Conservation (phyloP, 1,284 basidiomycete species). For the Coniophora puteana region DNA sequence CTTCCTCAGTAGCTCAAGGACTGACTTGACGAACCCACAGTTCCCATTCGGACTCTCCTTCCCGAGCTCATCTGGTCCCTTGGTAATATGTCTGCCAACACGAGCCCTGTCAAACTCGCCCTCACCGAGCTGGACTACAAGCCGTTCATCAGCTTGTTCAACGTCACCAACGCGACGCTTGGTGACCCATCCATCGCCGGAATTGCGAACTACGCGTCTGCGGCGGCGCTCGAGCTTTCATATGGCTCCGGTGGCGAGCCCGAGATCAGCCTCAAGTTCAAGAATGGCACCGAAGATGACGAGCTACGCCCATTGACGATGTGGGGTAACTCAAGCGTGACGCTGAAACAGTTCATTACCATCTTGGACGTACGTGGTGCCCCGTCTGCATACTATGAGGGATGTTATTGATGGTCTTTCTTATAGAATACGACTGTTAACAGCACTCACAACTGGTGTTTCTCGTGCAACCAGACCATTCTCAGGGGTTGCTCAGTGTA, state of each 20-base stretch:
- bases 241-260: conserved; percentile 17
- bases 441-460: conserved; percentile 27
- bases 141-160: conserved; percentile 50
- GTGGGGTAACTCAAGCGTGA: conserved; percentile 26
- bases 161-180: conserved; percentile 37
- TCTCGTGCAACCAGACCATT: conserved; percentile 30
- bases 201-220: conserved; percentile 42
- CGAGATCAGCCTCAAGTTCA: conserved; percentile 39
- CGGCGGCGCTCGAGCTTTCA: conserved; percentile 41
- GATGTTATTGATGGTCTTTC: conserved; percentile 6
- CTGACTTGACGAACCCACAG: conserved; percentile 19
- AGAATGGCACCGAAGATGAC: conserved; percentile 41
- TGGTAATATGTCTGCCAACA: conserved; percentile 34
- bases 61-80: conserved; percentile 42
- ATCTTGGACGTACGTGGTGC: conserved; percentile 27
- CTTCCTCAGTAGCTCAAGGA: neutral
- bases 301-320: conserved; percentile 22
- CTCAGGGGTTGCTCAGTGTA: conserved; percentile 28
- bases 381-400: neutral
- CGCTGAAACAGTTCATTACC: conserved; percentile 29
- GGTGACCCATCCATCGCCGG: conserved; percentile 30
- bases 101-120: conserved; percentile 39
- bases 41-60: conserved; percentile 40
- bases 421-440: conserved; percentile 24
- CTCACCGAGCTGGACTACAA: conserved; percentile 46